Evolutionary conservation across 495 filamentous ascomycete genomes (phyloP).

Genomic region (Extremus antarcticus): DNA sequence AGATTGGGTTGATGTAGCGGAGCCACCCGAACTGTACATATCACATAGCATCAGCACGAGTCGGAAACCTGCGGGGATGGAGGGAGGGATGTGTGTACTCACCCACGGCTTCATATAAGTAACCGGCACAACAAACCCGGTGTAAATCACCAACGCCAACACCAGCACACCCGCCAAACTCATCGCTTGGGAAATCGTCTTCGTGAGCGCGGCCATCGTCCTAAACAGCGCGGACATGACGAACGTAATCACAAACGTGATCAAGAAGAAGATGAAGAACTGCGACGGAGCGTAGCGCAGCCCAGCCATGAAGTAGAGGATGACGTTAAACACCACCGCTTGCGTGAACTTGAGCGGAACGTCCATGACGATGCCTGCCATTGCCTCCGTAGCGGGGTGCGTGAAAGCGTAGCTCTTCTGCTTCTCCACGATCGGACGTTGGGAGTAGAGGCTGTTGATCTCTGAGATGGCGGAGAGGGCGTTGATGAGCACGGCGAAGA

Average conservation of each 20-base stretch:
- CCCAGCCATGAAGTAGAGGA: constrained; percentile 66
- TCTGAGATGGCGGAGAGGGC: constrained; percentile 47
- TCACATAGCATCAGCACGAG: too few relatives aligned
- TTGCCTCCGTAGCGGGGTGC: constrained; percentile 67
- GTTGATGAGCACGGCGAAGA: constrained; percentile 37
- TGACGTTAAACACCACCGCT: constrained; percentile 49
- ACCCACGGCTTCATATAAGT: constrained; percentile 36
- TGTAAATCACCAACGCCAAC: constrained; percentile 60
- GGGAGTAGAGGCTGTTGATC: constrained; percentile 57
- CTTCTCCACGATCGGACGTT: constrained; percentile 73
- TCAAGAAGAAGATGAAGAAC: constrained; percentile 62
- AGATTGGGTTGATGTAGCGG: constrained; percentile 34
- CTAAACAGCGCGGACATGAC: constrained; percentile 60
- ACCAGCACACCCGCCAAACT: constrained; percentile 39
- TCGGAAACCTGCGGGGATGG: too few relatives aligned
- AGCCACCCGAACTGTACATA: constrained; percentile 35
- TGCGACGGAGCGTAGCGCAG: constrained; percentile 50
- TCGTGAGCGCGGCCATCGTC: constrained; percentile 31
- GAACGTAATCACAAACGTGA: constrained; percentile 35
- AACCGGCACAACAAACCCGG: constrained; percentile 29
- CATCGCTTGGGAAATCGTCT: constrained; percentile 41
- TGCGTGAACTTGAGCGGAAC: constrained; percentile 45
- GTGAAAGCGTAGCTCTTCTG: constrained; percentile 70
- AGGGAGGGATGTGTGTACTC: too few relatives aligned
- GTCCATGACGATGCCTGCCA: constrained; percentile 66